Evolutionary conservation across 768 basidiomycete genomes (phyloP), one percentile per base, ranked within the genome.

Genomic region (Asterophora parasitica): DNA sequence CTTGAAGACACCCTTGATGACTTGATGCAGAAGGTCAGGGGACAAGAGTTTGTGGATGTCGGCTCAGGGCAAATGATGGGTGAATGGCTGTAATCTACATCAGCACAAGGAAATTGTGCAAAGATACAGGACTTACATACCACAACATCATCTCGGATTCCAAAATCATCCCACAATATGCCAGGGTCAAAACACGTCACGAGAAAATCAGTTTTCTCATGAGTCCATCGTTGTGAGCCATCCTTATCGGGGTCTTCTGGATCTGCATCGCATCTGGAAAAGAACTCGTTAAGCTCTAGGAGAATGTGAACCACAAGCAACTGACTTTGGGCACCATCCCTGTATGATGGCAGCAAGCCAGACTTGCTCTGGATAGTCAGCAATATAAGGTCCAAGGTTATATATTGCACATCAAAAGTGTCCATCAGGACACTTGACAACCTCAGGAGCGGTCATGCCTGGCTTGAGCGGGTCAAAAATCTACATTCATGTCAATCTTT

Each of bases 281-380:
- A 19, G 31, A 15, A 32, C 3, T 4, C 35, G 42, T 35, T 34
- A n/a, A 50, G 5, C 6, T 1, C 4, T 32, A 6, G 13, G 12
- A 2, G 26, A 23, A 12, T 27, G n/a, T 5, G n/a, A 1, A n/a
- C 9, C 6, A 20, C 58, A 57, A 51, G 37, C 56, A n/a, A 60
- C 37, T 17, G 19, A 46, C 45, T 46, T 46, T 16, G 45, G 36
- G 19, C 45, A 46, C 61, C 61, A 63, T 2, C 56, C 50, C 15
- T 56, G 48, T 1, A 71, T 65, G 27, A 67, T 52, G 4, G 58
- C 49, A 0, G 61, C 44, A 0, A 68, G 48, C 42, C 48, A 60
- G 0, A 63, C 65, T 45, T 72, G 69, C 46, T 71, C 67, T 0
- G 69, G 69, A 50, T 71, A 70, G 45, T 70, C 65, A 1, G 66